Percentiles rank a stretch among this genome's conserved stretches.
These are phyloP conservation scores for Silene latifolia DNA, from an alignment of 148 eudicot species.

Conservation along the genomic window DNA sequence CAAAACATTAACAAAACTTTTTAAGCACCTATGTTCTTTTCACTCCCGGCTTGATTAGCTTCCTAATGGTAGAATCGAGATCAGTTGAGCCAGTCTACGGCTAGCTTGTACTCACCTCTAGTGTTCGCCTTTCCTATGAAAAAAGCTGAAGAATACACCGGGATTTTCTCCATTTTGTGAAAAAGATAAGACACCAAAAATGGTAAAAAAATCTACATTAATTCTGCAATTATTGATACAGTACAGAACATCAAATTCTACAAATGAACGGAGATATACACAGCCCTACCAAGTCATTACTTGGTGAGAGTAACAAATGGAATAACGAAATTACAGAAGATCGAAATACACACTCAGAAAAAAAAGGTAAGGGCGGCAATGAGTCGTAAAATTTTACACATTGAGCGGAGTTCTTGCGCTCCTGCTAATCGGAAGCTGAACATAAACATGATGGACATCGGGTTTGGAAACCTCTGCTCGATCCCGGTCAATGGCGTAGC, in stretches of 20 bases:
- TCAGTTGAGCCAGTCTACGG: no score
- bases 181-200: no score
- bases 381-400: constrained; percentile 36
- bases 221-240: neutral
- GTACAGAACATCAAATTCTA: constrained; percentile 13
- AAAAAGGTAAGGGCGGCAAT: neutral
- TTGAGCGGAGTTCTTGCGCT: constrained; percentile 49
- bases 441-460: constrained; percentile 76
- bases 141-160: no score
- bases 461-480: constrained; percentile 61
- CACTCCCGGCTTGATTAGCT: no score
- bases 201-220: neutral
- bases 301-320: constrained; percentile 21
- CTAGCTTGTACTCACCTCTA: no score
- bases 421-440: constrained; percentile 78
- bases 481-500: constrained; percentile 88
- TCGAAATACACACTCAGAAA: neutral
- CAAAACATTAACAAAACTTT: no score
- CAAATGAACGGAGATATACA: constrained; percentile 27
- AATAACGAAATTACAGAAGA: constrained; percentile 25
- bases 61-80: no score
- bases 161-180: no score
- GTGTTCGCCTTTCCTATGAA: no score
- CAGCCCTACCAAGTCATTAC: constrained; percentile 22
- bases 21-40: no score